Evolutionary conservation across 805 yeast genomes (phyloP).

Genomic region (Candida cerambycidarum): DNA sequence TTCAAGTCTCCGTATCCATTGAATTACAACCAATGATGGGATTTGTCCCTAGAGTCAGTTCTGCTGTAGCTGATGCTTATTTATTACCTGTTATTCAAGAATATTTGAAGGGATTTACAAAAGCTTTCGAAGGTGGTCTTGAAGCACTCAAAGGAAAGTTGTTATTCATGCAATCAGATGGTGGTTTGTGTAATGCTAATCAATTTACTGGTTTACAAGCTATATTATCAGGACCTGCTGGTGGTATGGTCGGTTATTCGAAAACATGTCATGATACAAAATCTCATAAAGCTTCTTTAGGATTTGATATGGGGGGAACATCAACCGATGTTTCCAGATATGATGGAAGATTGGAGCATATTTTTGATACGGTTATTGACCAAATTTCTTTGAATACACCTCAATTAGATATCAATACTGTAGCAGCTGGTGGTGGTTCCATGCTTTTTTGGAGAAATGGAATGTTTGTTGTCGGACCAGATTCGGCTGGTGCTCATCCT

Average conservation of each 20-base stretch:
- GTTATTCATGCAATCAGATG: slow-evolving; percentile 95
- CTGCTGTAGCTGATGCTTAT: slow-evolving; percentile 46
- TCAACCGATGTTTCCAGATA: slow-evolving; percentile 47
- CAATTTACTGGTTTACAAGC: slow-evolving; percentile 86
- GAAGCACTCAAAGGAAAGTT: slow-evolving; percentile 47
- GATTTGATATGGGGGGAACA: slow-evolving; percentile 47
- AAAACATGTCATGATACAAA: slow-evolving; percentile 64
- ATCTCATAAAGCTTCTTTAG: slow-evolving; percentile 31
- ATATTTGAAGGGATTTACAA: too few species aligned
- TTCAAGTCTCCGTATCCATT: slow-evolving; percentile 40
- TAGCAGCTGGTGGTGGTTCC: slow-evolving; percentile 49
- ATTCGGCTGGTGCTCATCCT: slow-evolving; percentile 41
- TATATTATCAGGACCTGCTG: slow-evolving; percentile 94
- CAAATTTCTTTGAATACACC: slow-evolving; percentile 47
- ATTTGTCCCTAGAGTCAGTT: slow-evolving; percentile 39
- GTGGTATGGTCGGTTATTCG: slow-evolving; percentile 94
- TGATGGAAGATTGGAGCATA: slow-evolving; percentile 41
- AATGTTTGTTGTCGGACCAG: slow-evolving; percentile 41
- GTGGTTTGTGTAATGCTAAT: slow-evolving; percentile 85
- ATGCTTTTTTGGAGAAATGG: slow-evolving; percentile 39
- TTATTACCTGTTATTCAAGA: slow-evolving; percentile 38
- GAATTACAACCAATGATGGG: slow-evolving; percentile 45
- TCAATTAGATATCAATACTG: slow-evolving; percentile 43
- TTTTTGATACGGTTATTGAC: slow-evolving; percentile 45
- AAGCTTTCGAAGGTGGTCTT: slow-evolving; percentile 35